Conservation (phyloP, 1,139 yeast species). For the Taphrina confusa region DNA sequence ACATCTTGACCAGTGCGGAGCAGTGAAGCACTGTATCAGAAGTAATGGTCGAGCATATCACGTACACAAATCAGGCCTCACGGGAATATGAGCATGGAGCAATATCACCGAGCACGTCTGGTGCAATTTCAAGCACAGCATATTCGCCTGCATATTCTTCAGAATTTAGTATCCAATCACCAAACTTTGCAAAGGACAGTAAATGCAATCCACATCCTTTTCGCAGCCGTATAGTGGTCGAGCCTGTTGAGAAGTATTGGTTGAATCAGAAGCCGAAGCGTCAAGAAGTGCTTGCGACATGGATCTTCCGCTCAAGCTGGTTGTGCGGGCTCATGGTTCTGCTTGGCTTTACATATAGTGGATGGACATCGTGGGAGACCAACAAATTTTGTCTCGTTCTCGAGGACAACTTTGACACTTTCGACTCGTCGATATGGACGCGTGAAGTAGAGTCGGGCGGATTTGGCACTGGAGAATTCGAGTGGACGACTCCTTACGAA, state of each 20-base stretch:
- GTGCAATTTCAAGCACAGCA: neutral
- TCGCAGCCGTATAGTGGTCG: neutral
- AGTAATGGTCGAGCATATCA: constrained; percentile 3
- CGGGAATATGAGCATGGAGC: neutral
- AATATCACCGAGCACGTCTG: neutral
- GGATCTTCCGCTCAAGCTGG: constrained; percentile 8
- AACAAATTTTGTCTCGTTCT: constrained; percentile 25
- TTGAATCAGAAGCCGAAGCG: neutral
- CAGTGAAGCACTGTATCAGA: too few relatives aligned
- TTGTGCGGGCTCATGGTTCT: neutral
- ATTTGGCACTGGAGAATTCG: constrained; percentile 39
- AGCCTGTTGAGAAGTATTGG: constrained; percentile 14
- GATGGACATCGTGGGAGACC: constrained; percentile 27
- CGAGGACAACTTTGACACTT: constrained; percentile 27
- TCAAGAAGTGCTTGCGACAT: constrained; percentile 7
- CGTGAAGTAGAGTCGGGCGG: constrained; percentile 40
- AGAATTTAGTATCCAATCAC: neutral
- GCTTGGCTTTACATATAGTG: constrained; percentile 12
- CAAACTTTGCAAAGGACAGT: neutral
- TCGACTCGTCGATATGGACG: constrained; percentile 33
- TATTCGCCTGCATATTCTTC: neutral
- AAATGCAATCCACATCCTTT: constrained; percentile 3
- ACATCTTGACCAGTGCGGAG: too few relatives aligned
- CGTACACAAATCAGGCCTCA: neutral
- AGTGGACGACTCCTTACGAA: constrained; percentile 38